These are phyloP conservation scores for Stephanodiscus minutulus DNA, from an alignment of 108 stramenopile genomes.

Conservation along the genomic window DNA sequence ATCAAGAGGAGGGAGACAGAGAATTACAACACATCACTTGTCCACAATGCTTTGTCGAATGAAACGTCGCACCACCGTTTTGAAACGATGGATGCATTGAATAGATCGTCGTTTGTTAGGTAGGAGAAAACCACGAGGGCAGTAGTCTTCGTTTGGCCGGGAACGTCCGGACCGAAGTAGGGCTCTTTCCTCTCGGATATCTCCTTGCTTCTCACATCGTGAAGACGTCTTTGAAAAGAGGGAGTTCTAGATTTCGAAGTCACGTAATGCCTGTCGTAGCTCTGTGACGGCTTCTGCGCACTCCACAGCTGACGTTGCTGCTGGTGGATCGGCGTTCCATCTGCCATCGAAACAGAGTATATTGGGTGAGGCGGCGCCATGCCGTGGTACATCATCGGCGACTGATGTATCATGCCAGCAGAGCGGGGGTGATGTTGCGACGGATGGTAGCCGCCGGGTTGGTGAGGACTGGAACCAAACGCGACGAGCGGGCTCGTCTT, in stretches of 20 bases:
- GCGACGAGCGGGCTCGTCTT: conserved; percentile 5
- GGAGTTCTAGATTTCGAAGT: conserved; percentile 21
- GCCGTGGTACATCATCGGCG: conserved; percentile 46
- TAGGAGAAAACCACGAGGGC: conserved; percentile 73
- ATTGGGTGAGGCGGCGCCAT: conserved; percentile 44
- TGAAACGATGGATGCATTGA: conserved; percentile 85
- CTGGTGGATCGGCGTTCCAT: neutral
- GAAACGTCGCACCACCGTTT: conserved; percentile 74
- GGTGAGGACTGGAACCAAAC: conserved; percentile 21
- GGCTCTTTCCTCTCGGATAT: conserved; percentile 41
- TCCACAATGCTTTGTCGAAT: conserved; percentile 58
- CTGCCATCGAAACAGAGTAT: conserved; percentile 24
- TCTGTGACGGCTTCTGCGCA: conserved; percentile 3
- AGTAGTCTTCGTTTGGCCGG: conserved; percentile 60
- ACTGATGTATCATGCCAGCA: conserved; percentile 14
- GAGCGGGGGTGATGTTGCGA: conserved; percentile 9
- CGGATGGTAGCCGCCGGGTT: conserved; percentile 22
- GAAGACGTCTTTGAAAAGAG: conserved; percentile 23
- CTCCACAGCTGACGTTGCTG: conserved; percentile 12
- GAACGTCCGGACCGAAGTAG: conserved; percentile 62
- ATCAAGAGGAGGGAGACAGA: too few species aligned
- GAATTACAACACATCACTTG: neutral
- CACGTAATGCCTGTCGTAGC: conserved; percentile 5
- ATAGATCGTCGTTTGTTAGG: conserved; percentile 77
- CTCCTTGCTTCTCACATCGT: conserved; percentile 24